Conservation (phyloP, 1,139 yeast genomes). For the Sugiyamaella pinicola region DNA sequence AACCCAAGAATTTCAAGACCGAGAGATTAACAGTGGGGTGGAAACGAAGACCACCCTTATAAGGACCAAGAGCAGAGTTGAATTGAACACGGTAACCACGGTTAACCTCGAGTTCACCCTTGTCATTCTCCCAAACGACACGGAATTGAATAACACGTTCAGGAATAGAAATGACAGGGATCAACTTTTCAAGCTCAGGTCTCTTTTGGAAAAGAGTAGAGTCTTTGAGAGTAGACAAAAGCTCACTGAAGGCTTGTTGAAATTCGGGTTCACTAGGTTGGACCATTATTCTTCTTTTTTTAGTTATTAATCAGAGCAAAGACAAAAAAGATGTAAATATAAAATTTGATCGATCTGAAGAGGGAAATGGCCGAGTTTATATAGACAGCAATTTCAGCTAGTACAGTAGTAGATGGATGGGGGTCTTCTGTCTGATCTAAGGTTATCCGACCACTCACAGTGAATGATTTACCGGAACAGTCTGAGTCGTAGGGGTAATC, state of each 20-base stretch:
- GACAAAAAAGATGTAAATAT: conserved; percentile 9
- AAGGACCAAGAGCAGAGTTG: conserved; percentile 98
- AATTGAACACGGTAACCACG: conserved; percentile 98
- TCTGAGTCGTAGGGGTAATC: not conserved
- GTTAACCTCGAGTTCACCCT: conserved; percentile 89
- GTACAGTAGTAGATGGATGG: no score
- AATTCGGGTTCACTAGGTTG: conserved; percentile 90
- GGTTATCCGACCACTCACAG: conserved; percentile 16
- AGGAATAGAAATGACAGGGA: conserved; percentile 90
- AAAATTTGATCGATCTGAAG: not conserved
- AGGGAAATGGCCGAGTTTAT: conserved; percentile 11
- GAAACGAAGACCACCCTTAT: conserved; percentile 98
- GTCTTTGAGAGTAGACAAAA: conserved; percentile 83
- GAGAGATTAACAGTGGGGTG: conserved; percentile 97
- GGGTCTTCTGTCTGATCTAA: conserved; percentile 8
- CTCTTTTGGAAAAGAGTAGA: conserved; percentile 85
- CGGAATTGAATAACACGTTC: conserved; percentile 96
- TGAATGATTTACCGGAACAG: not conserved
- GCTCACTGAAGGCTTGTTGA: conserved; percentile 97
- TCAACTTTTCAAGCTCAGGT: conserved; percentile 87
- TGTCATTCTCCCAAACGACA: conserved; percentile 97
- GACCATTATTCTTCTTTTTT: conserved; percentile 46
- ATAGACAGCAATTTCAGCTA: conserved; percentile 2
- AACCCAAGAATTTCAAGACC: conserved; percentile 92
- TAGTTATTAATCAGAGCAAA: not conserved